Conservation (phyloP, 768 basidiomycete genomes). For the Hypsizygus marmoreus region DNA sequence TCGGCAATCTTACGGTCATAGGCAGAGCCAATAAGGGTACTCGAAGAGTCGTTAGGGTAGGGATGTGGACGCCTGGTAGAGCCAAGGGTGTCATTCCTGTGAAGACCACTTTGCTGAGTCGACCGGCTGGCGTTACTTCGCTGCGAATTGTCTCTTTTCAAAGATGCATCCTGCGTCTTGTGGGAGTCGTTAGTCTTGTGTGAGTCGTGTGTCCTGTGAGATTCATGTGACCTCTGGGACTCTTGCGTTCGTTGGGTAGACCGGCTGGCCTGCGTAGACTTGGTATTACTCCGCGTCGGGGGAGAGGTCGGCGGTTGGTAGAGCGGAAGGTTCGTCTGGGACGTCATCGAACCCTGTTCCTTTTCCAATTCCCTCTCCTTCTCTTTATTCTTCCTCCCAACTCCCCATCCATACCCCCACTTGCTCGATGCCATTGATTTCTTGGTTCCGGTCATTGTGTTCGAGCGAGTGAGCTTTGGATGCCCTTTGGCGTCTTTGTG, state of each 20-base stretch:
- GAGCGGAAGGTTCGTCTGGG: constrained; percentile 37
- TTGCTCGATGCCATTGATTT: constrained; percentile 46
- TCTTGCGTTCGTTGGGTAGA: constrained; percentile 22
- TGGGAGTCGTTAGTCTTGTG: constrained; percentile 7
- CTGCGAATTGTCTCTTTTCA: constrained; percentile 28
- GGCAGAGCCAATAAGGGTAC: constrained; percentile 76
- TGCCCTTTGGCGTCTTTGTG: constrained; percentile 38
- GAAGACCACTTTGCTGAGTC: constrained; percentile 22
- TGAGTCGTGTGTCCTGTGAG: constrained; percentile 10
- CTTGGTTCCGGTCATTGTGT: constrained; percentile 61
- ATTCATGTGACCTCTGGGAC: constrained; percentile 13
- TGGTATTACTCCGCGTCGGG: constrained; percentile 39
- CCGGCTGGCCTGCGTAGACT: constrained; percentile 40
- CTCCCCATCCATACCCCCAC: constrained; percentile 75
- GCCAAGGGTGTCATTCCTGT: constrained; percentile 15
- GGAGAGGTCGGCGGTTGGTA: constrained; percentile 39
- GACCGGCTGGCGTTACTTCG: constrained; percentile 30
- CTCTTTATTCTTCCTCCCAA: constrained; percentile 54
- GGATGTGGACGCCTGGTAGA: constrained; percentile 25
- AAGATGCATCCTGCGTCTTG: constrained; percentile 26
- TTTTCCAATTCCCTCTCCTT: constrained; percentile 38
- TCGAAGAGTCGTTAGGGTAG: constrained; percentile 63
- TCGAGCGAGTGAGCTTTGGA: constrained; percentile 47
- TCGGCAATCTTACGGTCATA: constrained; percentile 71
- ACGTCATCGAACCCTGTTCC: constrained; percentile 25